Percentiles rank a stretch among this genome's conserved stretches.
These are phyloP conservation scores for Aspergillus haitiensis DNA, from an alignment of 495 filamentous ascomycete species.

Conservation along the genomic window DNA sequence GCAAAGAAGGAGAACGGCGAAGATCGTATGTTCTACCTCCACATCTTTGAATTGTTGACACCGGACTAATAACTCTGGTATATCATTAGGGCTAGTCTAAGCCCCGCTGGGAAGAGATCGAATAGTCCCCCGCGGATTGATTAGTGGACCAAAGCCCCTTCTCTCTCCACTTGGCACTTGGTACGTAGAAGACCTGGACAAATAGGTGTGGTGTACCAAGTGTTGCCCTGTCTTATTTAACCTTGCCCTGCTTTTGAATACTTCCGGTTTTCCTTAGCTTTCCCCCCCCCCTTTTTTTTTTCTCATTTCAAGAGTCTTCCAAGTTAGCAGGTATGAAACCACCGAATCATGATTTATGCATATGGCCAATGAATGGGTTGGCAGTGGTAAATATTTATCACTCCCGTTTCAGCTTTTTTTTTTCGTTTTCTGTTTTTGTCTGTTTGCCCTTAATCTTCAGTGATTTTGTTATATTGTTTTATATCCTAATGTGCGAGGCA, in stretches of 20 bases:
- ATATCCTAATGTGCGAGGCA: not conserved
- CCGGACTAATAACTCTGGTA: slow-evolving; percentile 1
- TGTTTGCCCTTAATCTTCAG: not conserved
- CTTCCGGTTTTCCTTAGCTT: not conserved
- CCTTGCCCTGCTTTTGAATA: too few relatives aligned
- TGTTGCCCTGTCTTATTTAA: too few relatives aligned
- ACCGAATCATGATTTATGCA: too few relatives aligned
- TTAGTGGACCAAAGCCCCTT: slow-evolving; percentile 15
- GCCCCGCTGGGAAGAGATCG: slow-evolving; percentile 42
- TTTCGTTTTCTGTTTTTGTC: not conserved
- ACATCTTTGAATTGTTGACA: not conserved
- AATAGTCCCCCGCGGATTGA: slow-evolving; percentile 49
- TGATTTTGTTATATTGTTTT: not conserved
- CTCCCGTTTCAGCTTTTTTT: not conserved
- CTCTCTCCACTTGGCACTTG: not conserved
- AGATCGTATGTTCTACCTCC: slow-evolving; percentile 62
- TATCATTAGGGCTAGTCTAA: slow-evolving; percentile 19
- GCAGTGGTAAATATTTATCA: not conserved
- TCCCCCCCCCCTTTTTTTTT: too few relatives aligned
- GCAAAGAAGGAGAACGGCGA: slow-evolving; percentile 79
- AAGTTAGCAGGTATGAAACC: too few relatives aligned
- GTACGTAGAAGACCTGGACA: slow-evolving; percentile 7
- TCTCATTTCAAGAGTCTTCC: not conserved
- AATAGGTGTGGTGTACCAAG: too few relatives aligned
- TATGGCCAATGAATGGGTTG: not conserved